Conservation (phyloP, 257 asterid genomes). For the Lavandula angustifolia region DNA sequence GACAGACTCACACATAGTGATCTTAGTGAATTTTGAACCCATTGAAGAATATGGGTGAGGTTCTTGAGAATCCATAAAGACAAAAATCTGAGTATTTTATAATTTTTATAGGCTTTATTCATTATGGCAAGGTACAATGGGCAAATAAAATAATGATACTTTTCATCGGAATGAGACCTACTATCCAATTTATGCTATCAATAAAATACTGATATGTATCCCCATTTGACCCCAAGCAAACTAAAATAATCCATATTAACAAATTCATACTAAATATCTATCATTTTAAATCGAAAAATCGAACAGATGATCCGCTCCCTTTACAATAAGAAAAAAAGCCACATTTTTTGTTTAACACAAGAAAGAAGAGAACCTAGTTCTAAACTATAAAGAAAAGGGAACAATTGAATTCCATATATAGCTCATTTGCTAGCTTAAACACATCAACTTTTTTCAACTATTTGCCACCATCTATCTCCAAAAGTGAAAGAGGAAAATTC, state of each 20-base stretch:
- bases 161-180: slow-evolving; percentile 11
- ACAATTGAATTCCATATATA: slow-evolving; percentile 31
- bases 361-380: slow-evolving; percentile 46
- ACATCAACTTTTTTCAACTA: neutral
- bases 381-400: slow-evolving; percentile 22
- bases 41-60: slow-evolving; percentile 33
- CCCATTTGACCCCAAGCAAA: no score
- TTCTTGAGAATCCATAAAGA: slow-evolving; percentile 48
- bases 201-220: no score
- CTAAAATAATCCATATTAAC: no score
- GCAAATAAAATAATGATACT: neutral
- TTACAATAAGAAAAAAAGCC: slow-evolving; percentile 8
- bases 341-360: slow-evolving; percentile 22
- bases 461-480: neutral
- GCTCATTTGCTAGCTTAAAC: slow-evolving; percentile 5
- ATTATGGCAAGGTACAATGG: no score
- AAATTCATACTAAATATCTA: no score
- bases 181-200: no score
- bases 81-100: slow-evolving; percentile 33
- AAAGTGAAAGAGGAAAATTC: slow-evolving; percentile 1
- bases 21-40: no score
- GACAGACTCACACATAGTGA: no score
- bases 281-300: no score
- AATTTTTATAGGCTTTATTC: slow-evolving; percentile 32
- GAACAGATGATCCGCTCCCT: no score